These are phyloP conservation scores for Ustilago xerochloae DNA, from an alignment of 1,284 basidiomycete species.

Conservation along the genomic window DNA sequence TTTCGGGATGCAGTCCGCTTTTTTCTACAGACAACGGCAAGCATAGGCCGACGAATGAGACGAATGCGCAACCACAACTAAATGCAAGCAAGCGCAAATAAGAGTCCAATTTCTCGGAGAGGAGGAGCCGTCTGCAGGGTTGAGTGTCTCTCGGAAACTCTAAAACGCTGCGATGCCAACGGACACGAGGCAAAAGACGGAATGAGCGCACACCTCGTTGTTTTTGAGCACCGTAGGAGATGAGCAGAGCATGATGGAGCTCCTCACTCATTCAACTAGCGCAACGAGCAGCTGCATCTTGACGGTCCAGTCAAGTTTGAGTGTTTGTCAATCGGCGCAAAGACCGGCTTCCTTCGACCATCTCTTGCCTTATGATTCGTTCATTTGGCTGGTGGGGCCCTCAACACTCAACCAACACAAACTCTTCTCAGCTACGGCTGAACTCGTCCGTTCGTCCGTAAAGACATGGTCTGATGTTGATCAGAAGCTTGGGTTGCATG, in stretches of 20 bases:
- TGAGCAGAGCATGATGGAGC: too few species aligned
- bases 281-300: too few species aligned
- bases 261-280: not conserved
- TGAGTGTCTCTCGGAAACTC: not conserved
- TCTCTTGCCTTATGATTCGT: not conserved
- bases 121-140: not conserved
- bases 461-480: not conserved
- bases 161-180: constrained; percentile 1
- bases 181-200: not conserved
- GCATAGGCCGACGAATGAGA: not conserved
- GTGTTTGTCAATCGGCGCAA: constrained; percentile 4
- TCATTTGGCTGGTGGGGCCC: not conserved
- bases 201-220: too few species aligned
- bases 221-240: too few species aligned
- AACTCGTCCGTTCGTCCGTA: not conserved
- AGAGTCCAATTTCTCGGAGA: not conserved
- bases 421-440: not conserved
- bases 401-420: not conserved
- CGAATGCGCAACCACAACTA: too few species aligned
- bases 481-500: not conserved
- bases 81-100: too few species aligned
- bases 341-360: not conserved
- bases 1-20: not conserved
- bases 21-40: not conserved
- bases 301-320: not conserved